Base-by-base conservation (phyloP, 23 red algal species). In the Gracilaria domingensis region DNA sequence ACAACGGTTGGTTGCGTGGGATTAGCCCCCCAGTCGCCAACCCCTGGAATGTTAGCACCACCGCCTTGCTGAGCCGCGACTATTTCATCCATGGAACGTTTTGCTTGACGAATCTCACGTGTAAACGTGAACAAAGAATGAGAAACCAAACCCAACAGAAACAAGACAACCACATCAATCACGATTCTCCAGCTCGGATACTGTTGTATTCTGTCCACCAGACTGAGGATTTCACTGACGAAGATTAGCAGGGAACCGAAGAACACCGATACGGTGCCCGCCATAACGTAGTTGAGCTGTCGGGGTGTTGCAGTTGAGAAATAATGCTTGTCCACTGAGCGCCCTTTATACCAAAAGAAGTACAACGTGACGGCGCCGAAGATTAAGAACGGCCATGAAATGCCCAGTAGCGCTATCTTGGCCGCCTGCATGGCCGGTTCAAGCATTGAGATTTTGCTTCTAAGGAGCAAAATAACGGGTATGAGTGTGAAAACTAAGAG, bases 281-380 rank as follows among this genome's bases (percentile, higher is more conserved):
- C 72, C 72, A 77, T 77, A 42, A 77, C 72, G 39, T 29, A 62
- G 23, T 82, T 82, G 7, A 82, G 79, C 58, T 82, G 79, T 1
- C 55, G 55, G 9, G 79, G 54, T 12, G 79, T 82, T 3, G 79
- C 55, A 21, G 53, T 82, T 16, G 79, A 82, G 17, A 82, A 45
- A 14, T 62, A 42, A 32, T 60, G 79, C 55, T 82, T 65, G 50
- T 82, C 79, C 16, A 65, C 53, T 39, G 53, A 36, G 8, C 79
- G 51, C 4, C 79, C 79, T 42, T 82, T 61, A 8, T 45, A 65
- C 79, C 79, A 82, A 23, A 62, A 82, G 30, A 62, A 62, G 33
- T 12, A 42, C 26, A 82, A 38, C 21, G 54, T 60, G 21, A 65
- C 6, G 12, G 79, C 1, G 26, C 79, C 79, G 21, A 61, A 65